Percentiles rank a stretch among this genome's conserved stretches.
Evolutionary conservation across 1,139 yeast species (phyloP).

Genomic region (Blastobotrys elegans): DNA sequence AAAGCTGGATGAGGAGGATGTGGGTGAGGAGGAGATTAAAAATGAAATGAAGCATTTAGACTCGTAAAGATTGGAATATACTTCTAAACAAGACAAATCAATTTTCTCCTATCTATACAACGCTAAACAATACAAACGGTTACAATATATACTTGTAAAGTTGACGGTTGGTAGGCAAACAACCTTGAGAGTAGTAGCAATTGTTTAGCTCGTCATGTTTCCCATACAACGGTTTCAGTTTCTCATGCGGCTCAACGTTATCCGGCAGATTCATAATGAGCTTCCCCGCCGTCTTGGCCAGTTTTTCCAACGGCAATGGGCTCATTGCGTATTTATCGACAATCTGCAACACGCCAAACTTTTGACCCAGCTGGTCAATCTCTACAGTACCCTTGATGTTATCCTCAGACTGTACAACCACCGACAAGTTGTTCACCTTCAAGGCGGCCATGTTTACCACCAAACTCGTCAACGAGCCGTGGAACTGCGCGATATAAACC

Average conservation of each 20-base stretch:
- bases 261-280: neutral
- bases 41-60: neutral
- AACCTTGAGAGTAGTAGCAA: neutral
- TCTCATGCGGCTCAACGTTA: neutral
- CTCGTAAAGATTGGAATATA: neutral
- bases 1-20: slow-evolving; percentile 24
- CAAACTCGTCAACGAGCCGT: neutral
- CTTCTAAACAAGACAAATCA: neutral
- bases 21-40: neutral
- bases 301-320: neutral
- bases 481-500: slow-evolving; percentile 1
- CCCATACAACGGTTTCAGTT: neutral
- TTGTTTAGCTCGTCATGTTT: neutral
- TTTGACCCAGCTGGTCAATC: neutral
- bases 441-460: neutral
- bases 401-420: neutral
- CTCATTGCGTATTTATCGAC: neutral
- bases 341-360: neutral
- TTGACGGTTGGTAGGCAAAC: neutral
- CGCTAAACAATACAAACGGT: neutral
- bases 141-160: neutral
- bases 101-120: neutral
- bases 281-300: neutral
- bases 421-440: neutral
- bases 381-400: neutral